Conservation (phyloP, 2,329 filamentous ascomycete species). For the Diaporthe longicolla region DNA sequence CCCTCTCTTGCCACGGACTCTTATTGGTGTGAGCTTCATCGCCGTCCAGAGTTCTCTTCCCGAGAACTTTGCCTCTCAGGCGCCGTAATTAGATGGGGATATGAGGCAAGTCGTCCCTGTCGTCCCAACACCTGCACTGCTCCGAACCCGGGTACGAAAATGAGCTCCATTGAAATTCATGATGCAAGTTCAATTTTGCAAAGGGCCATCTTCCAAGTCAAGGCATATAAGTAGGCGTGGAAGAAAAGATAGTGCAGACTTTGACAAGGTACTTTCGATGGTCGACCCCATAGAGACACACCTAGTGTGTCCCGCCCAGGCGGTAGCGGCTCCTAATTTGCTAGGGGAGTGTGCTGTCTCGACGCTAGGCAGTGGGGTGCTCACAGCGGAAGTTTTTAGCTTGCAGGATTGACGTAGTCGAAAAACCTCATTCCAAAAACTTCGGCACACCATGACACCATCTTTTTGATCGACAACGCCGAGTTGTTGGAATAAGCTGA, state of each 20-base stretch:
- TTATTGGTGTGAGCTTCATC: constrained; percentile 66
- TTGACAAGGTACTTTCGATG: not conserved
- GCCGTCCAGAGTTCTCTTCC: not conserved
- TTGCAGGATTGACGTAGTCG: constrained; percentile 34
- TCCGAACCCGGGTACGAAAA: not conserved
- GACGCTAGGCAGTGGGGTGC: constrained; percentile 19
- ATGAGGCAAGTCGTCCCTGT: not conserved
- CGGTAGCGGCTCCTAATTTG: constrained; percentile 2
- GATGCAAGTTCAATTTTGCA: not conserved
- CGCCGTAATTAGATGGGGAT: not conserved
- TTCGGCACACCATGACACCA: constrained; percentile 23
- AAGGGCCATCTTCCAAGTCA: not conserved
- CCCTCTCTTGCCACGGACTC: constrained; percentile 62
- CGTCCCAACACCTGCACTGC: not conserved
- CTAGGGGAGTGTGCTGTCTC: not conserved
- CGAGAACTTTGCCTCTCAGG: not conserved
- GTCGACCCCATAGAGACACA: constrained; percentile 3
- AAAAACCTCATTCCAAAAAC: constrained; percentile 27
- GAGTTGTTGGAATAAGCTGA: constrained; percentile 31
- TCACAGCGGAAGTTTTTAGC: constrained; percentile 30
- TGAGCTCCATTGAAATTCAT: constrained; percentile 15
- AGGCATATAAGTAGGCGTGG: not conserved
- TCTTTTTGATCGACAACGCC: constrained; percentile 4
- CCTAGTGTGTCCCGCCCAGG: constrained; percentile 1
- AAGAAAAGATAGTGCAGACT: not conserved